Percentiles rank a stretch among this genome's conserved stretches.
Evolutionary conservation across 2,329 filamentous ascomycete genomes (phyloP).

Genomic region (Colletotrichum karsti): DNA sequence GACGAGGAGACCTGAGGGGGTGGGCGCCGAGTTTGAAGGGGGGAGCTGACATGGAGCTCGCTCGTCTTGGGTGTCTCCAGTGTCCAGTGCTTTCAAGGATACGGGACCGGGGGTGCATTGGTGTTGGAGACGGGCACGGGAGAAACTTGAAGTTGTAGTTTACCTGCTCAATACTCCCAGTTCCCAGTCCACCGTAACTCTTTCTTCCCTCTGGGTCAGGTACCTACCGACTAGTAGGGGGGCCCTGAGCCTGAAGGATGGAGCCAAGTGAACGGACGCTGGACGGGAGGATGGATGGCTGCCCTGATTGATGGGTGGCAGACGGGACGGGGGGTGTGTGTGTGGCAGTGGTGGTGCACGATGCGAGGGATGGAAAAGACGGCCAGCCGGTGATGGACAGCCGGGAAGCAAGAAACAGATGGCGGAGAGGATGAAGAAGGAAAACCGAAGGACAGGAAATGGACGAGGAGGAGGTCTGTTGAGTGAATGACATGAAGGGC

Average conservation of each 20-base stretch:
- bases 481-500: not conserved
- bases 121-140: not conserved
- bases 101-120: constrained; percentile 7
- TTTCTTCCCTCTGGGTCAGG: not conserved
- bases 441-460: constrained; percentile 36
- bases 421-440: constrained; percentile 19
- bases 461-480: constrained; percentile 3
- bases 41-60: constrained; percentile 4
- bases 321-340: not conserved
- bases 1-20: not conserved
- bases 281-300: constrained; percentile 15
- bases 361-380: not conserved
- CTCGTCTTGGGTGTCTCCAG: not conserved
- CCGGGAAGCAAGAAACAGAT: not conserved
- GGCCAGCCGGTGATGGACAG: not conserved
- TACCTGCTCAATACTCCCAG: not conserved
- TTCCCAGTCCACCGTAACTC: not conserved
- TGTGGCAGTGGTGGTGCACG: not conserved
- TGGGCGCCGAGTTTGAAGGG: constrained; percentile 4
- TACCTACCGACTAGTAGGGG: not conserved
- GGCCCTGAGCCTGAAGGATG: constrained; percentile 7
- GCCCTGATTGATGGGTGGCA: constrained; percentile 12
- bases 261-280: constrained; percentile 7
- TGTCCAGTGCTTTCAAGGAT: not conserved
- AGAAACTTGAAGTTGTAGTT: not conserved